Percentiles rank a stretch among this genome's conserved stretches.
phyloP scores from a whole-genome alignment of 495 filamentous ascomycete genomes.

The Tuber brumale region DNA sequence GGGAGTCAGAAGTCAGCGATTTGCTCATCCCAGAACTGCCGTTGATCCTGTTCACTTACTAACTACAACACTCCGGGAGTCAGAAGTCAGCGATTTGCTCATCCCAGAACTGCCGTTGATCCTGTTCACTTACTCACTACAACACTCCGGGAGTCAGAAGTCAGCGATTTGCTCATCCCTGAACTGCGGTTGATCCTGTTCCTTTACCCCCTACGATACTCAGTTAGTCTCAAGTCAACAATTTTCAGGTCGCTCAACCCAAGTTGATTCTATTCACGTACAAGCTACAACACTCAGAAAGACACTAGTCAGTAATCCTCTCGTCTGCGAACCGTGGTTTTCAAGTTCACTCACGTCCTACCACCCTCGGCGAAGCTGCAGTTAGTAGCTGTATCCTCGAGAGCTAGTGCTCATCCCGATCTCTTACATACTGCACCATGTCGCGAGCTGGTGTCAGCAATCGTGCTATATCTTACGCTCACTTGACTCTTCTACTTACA shows the following conservation, averaged over 20 bases:
- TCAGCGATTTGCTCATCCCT: background rate
- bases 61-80: background rate
- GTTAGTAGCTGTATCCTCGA: no score
- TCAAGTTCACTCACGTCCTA: no score
- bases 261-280: no score
- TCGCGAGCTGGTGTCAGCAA: no score
- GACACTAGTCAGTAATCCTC: no score
- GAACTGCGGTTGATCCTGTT: background rate
- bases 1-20: background rate
- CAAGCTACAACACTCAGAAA: no score
- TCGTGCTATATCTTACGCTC: no score
- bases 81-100: background rate
- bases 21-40: background rate
- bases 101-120: background rate
- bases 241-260: background rate
- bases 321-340: no score
- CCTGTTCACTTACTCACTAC: background rate
- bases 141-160: background rate
- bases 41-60: background rate
- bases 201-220: background rate
- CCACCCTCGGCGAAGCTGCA: no score
- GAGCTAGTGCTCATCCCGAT: no score
- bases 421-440: no score
- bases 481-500: no score
- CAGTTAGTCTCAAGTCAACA: background rate